phyloP scores from a whole-genome alignment of 257 asterid genomes.

The Cordia subcordata region DNA sequence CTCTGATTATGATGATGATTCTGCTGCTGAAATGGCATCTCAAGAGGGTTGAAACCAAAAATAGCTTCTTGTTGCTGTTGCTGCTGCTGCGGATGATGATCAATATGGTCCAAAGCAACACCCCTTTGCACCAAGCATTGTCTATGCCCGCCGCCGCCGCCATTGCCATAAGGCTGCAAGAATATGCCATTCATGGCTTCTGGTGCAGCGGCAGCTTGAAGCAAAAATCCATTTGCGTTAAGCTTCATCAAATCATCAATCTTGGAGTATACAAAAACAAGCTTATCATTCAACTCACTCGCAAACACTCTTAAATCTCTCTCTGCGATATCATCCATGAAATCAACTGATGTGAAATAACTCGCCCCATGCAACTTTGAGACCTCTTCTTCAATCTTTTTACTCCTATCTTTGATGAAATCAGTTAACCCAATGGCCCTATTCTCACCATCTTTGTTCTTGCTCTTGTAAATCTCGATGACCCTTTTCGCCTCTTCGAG shows the following conservation, averaged over 20 bases:
- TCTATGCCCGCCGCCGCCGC: background rate
- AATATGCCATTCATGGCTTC: background rate
- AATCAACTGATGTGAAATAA: conserved; percentile 31
- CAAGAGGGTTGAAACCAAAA: conserved; percentile 8
- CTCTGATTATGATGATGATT: conserved; percentile 13
- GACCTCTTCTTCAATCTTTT: conserved; percentile 44
- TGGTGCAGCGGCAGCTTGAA: too few species aligned
- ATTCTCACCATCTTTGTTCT: conserved; percentile 28
- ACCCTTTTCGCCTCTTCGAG: conserved; percentile 28
- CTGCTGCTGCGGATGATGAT: background rate
- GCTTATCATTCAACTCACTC: conserved; percentile 16
- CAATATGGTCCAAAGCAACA: conserved; percentile 14
- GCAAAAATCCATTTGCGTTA: background rate
- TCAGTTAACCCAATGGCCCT: conserved; percentile 38
- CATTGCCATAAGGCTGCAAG: background rate
- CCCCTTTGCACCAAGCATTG: conserved; percentile 21
- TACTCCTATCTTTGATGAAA: conserved; percentile 38
- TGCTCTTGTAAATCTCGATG: conserved; percentile 39
- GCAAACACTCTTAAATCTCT: conserved; percentile 33
- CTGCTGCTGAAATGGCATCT: conserved; percentile 11
- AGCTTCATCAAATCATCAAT: conserved; percentile 22
- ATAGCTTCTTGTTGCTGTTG: background rate
- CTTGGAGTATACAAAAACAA: conserved; percentile 16
- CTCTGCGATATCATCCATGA: conserved; percentile 20
- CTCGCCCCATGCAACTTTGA: conserved; percentile 31